phyloP scores from a whole-genome alignment of 164 flowering plant species.

The Aristolochia californica region DNA sequence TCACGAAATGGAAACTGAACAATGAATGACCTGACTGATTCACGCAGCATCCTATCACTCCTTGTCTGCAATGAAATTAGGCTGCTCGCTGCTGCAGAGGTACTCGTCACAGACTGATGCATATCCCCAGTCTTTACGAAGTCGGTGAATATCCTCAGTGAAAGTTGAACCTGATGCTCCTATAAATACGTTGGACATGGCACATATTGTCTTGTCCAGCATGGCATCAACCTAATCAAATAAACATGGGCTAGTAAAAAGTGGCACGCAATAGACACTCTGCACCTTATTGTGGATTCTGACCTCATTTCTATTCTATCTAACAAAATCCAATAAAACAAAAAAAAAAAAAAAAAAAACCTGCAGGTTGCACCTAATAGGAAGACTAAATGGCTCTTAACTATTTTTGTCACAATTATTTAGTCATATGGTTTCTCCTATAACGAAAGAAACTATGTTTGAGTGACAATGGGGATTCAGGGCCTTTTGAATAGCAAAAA shows the following conservation, averaged over 20 bases:
- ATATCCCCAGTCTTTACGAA: slow-evolving; percentile 74
- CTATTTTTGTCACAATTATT: too few species aligned
- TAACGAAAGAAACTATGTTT: too few species aligned
- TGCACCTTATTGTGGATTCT: too few species aligned
- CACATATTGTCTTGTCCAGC: slow-evolving; percentile 94
- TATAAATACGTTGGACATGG: slow-evolving; percentile 72
- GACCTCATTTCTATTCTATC: too few species aligned
- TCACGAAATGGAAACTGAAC: not conserved
- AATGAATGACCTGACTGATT: not conserved
- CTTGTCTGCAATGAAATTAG: slow-evolving; percentile 67
- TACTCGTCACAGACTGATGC: slow-evolving; percentile 85
- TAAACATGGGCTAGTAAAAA: not conserved
- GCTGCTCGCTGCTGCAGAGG: slow-evolving; percentile 70
- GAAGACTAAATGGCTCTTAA: too few species aligned
- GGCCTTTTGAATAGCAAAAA: too few species aligned
- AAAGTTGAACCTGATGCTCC: slow-evolving; percentile 94
- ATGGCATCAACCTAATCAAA: slow-evolving; percentile 91
- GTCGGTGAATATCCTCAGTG: slow-evolving; percentile 85
- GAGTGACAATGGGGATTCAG: too few species aligned
- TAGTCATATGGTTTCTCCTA: too few species aligned
- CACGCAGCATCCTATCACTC: slow-evolving; percentile 26
- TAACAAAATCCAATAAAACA: too few species aligned
- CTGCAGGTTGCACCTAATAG: too few species aligned
- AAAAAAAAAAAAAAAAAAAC: too few species aligned
- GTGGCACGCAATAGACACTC: not conserved